Evolutionary conservation across 495 filamentous ascomycete species (phyloP).

Genomic region (Tuber borchii): DNA sequence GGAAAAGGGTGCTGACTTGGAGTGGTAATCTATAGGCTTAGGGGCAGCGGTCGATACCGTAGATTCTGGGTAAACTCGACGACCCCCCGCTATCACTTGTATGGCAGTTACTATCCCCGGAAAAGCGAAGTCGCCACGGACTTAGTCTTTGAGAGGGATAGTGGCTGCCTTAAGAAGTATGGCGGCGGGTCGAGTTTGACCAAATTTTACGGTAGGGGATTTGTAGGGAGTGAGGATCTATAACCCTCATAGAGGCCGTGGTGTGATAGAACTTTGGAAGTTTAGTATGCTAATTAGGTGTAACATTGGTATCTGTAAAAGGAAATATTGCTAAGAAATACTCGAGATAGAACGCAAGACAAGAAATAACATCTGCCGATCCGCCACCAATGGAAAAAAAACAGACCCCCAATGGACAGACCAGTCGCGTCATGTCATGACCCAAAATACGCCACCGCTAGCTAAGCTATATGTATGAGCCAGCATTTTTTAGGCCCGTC

Average conservation of each 20-base stretch:
- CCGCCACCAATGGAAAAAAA: background rate
- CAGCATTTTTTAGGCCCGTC: too few relatives aligned
- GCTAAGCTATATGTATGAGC: background rate
- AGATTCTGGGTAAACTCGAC: too few relatives aligned
- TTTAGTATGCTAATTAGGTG: background rate
- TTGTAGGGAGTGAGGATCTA: background rate
- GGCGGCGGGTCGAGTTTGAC: too few relatives aligned
- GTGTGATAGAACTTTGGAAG: background rate
- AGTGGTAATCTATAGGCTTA: background rate
- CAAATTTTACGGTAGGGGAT: too few relatives aligned
- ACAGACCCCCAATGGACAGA: background rate
- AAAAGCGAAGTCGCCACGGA: too few relatives aligned
- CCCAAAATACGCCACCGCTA: background rate
- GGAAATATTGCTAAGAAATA: background rate
- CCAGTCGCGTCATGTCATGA: too few relatives aligned
- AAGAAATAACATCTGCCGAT: background rate
- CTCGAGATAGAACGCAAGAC: background rate
- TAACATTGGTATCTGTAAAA: background rate
- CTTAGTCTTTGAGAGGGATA: too few relatives aligned
- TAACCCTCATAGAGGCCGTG: background rate
- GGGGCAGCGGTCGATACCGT: background rate
- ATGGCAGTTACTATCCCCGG: too few relatives aligned
- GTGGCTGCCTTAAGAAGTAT: too few relatives aligned
- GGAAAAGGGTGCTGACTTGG: background rate
- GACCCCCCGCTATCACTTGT: too few relatives aligned